A percentile compares a stretch with the other conserved stretches of the same genome.
phyloP scores from a whole-genome alignment of 2,329 filamentous ascomycete genomes.

The Arthrobotrys sinensis region DNA sequence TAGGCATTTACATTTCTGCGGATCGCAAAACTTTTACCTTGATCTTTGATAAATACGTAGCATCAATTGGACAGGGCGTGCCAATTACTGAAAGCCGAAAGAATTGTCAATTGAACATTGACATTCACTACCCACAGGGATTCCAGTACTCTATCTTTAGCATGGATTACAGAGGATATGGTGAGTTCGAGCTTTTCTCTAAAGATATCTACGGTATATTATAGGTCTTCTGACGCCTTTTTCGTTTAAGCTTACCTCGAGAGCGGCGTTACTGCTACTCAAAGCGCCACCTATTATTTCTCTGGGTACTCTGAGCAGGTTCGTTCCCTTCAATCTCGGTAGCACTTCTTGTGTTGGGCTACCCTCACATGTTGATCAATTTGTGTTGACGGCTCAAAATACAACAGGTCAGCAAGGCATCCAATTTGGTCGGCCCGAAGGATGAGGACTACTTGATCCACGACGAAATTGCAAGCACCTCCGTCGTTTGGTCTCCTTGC shows the following conservation, averaged over 20 bases:
- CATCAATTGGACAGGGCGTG: slow-evolving; percentile 70
- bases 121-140: slow-evolving; percentile 71
- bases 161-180: slow-evolving; percentile 72
- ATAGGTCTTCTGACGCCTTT: neutral
- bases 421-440: slow-evolving; percentile 69
- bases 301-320: slow-evolving; percentile 67
- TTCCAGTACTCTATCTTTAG: slow-evolving; percentile 73
- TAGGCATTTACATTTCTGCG: slow-evolving; percentile 42
- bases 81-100: slow-evolving; percentile 69
- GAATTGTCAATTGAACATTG: slow-evolving; percentile 73
- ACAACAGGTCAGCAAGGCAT: slow-evolving; percentile 55
- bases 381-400: slow-evolving; percentile 3
- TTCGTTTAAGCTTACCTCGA: slow-evolving; percentile 67
- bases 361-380: slow-evolving; percentile 63
- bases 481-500: slow-evolving; percentile 72
- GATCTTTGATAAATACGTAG: slow-evolving; percentile 72
- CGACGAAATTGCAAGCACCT: slow-evolving; percentile 69
- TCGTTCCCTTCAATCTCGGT: neutral
- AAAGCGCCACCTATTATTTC: slow-evolving; percentile 73
- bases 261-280: slow-evolving; percentile 69
- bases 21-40: slow-evolving; percentile 68
- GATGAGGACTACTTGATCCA: slow-evolving; percentile 69
- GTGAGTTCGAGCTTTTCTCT: neutral
- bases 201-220: neutral
- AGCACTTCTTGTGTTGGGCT: too few species aligned